Evolutionary conservation across 257 asterid genomes (phyloP), one percentile per base, ranked within the genome.

Genomic region (Nicotiana sylvestris): DNA sequence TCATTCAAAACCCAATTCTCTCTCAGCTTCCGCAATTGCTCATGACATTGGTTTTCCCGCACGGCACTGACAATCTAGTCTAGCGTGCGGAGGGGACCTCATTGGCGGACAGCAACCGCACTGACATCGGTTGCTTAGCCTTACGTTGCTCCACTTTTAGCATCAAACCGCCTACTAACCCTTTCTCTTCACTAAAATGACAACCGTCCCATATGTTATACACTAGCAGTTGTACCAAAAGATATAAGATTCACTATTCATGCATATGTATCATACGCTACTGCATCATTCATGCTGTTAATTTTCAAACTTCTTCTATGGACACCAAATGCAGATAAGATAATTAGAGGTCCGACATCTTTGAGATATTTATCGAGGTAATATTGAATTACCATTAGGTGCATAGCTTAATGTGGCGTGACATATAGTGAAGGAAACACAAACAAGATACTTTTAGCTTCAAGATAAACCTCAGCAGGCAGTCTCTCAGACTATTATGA

Each of bases 401-500:
- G 35, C 10, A 69, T 69, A 69, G 78, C 58, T 21, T 21, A n/a
- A 21, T 11, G 35, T 43, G 78, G 78, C 25, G 35, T 29, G 17
- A 25, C 67, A 21, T 61, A 43, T 70, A 43, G n/a, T 70, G 58
- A 70, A 70, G 58, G 78, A 70, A 70, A 70, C 78, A 70, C n/a
- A 43, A 70, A 70, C 58, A 70, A 70, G 18, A 70, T 43, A 21
- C 58, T 43, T 2, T 70, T 43, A 51, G 58, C 78, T 43, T 70
- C 78, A 70, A 21, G 58, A 43, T 72, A 72, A 46, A 72, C 35
- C 37, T 43, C 21, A 46, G 27, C n/a, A n/a, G 60, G 35, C 35
- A 12, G 60, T 46, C 37, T 43, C 78, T 70, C 37, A 12, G 37
- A 43, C 60, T 72, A 72, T 33, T 72, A 46, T 12, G 60, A 3